Evolutionary conservation across 345 rosid genomes (phyloP).

Genomic region (Raphanus raphanistrum): DNA sequence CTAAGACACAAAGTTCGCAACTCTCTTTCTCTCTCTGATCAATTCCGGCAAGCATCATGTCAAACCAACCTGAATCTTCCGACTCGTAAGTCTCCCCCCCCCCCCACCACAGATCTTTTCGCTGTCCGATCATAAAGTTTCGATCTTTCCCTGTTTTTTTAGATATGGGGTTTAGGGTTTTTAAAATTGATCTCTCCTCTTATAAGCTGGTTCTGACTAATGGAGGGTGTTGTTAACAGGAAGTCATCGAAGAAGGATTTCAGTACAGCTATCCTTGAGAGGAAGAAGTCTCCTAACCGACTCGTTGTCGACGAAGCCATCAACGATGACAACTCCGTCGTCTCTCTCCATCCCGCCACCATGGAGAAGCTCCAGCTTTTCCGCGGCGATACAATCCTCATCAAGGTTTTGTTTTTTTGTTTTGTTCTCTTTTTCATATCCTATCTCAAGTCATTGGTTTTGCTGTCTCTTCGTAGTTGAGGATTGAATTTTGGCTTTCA

Average conservation of each 20-base stretch:
- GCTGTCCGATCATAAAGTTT: background rate
- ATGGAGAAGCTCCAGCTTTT: conserved; percentile 99
- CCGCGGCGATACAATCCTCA: conserved; percentile 87
- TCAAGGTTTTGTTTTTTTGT: conserved; percentile 49
- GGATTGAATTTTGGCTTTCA: too few species aligned
- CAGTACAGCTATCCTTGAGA: conserved; percentile 86
- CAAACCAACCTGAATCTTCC: conserved; percentile 78
- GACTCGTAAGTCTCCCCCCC: conserved; percentile 56
- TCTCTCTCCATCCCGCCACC: conserved; percentile 76
- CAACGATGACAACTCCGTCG: conserved; percentile 93
- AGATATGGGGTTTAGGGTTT: too few species aligned
- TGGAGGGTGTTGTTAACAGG: conserved; percentile 35
- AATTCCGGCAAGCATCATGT: conserved; percentile 41
- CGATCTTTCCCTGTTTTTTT: background rate
- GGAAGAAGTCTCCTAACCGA: conserved; percentile 85
- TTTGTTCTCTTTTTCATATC: too few species aligned
- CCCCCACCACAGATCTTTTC: conserved; percentile 23
- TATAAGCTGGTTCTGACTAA: background rate
- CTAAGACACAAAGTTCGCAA: background rate
- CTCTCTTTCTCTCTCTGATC: conserved; percentile 14
- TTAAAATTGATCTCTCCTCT: too few species aligned
- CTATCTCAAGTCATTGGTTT: too few species aligned
- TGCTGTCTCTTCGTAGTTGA: too few species aligned
- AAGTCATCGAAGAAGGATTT: conserved; percentile 77
- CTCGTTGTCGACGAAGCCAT: conserved; percentile 88